Percentiles rank a stretch among this genome's conserved stretches.
phyloP scores from a whole-genome alignment of 148 eudicot genomes.

The Euryodendron excelsum region DNA sequence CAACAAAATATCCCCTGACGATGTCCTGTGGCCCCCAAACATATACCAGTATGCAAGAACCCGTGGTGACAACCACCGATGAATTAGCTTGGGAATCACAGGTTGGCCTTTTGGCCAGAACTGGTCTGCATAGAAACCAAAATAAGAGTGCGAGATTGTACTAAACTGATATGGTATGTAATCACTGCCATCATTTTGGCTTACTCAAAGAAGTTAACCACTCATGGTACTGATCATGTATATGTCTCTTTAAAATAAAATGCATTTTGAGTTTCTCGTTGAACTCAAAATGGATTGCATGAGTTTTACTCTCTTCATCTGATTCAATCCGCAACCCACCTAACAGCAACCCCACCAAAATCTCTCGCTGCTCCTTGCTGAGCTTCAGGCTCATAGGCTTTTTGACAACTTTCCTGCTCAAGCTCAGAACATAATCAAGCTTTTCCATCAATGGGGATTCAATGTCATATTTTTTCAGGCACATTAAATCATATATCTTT shows the following conservation, averaged over 20 bases:
- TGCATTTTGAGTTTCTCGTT: conserved; percentile 48
- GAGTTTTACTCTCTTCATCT: conserved; percentile 43
- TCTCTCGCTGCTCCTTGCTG: conserved; percentile 78
- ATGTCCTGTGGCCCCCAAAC: conserved; percentile 75
- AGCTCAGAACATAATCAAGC: conserved; percentile 43
- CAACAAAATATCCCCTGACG: conserved; percentile 78
- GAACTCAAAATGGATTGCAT: conserved; percentile 58
- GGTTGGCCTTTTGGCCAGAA: conserved; percentile 65
- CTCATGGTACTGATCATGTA: conserved; percentile 71
- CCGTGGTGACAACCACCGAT: conserved; percentile 87
- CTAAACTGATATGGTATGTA: conserved; percentile 48
- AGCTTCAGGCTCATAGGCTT: conserved; percentile 55
- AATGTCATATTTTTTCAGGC: conserved; percentile 62
- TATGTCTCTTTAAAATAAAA: conserved; percentile 51
- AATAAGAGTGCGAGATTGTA: conserved; percentile 67
- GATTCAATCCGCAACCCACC: conserved; percentile 66
- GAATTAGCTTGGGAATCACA: conserved; percentile 68
- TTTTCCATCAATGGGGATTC: conserved; percentile 61
- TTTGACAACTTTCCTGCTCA: conserved; percentile 38
- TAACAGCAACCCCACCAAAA: conserved; percentile 72
- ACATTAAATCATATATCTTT: conserved; percentile 61
- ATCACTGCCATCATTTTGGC: conserved; percentile 31
- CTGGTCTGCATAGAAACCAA: conserved; percentile 75
- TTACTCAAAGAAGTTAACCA: conserved; percentile 55
- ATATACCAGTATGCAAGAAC: conserved; percentile 97